Conservation (phyloP, 169 alveolate species). For the Plasmodium fragile region DNA sequence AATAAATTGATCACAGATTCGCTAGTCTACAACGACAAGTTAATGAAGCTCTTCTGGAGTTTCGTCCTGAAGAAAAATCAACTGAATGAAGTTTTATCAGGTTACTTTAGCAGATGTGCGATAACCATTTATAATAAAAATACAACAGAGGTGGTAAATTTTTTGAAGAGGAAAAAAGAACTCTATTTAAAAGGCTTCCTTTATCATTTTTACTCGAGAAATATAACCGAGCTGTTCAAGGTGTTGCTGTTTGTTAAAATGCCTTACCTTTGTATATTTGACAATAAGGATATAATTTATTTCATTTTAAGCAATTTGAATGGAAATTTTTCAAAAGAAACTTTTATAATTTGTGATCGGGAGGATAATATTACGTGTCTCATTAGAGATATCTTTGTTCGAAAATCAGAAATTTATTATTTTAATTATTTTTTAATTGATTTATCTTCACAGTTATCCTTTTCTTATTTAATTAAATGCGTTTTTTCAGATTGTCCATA, state of each 20-base stretch:
- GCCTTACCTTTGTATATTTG: slow-evolving; percentile 50
- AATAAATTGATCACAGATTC: slow-evolving; percentile 53
- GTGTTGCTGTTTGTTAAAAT: slow-evolving; percentile 47
- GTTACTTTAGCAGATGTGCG: slow-evolving; percentile 71
- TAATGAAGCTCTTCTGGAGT: slow-evolving; percentile 58
- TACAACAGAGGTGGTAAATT: slow-evolving; percentile 59
- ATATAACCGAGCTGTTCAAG: slow-evolving; percentile 61
- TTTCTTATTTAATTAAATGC: slow-evolving; percentile 32
- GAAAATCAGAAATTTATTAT: slow-evolving; percentile 66
- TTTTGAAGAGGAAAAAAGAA: slow-evolving; percentile 40
- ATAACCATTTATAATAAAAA: slow-evolving; percentile 58
- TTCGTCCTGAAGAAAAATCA: slow-evolving; percentile 42
- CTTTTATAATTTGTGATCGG: slow-evolving; percentile 26
- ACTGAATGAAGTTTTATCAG: slow-evolving; percentile 61
- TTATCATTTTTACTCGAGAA: slow-evolving; percentile 67
- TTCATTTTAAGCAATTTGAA: slow-evolving; percentile 48
- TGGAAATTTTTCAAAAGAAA: slow-evolving; percentile 25
- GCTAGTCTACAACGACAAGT: slow-evolving; percentile 34
- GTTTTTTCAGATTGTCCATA: slow-evolving; percentile 54
- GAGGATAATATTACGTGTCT: slow-evolving; percentile 69
- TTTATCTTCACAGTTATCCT: slow-evolving; percentile 47
- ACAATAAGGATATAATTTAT: slow-evolving; percentile 40
- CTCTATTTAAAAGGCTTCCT: slow-evolving; percentile 56
- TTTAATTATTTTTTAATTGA: slow-evolving; percentile 56
- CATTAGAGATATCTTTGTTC: slow-evolving; percentile 59